Conservation (phyloP, 768 basidiomycete genomes). For the Boletus subparvulus region DNA sequence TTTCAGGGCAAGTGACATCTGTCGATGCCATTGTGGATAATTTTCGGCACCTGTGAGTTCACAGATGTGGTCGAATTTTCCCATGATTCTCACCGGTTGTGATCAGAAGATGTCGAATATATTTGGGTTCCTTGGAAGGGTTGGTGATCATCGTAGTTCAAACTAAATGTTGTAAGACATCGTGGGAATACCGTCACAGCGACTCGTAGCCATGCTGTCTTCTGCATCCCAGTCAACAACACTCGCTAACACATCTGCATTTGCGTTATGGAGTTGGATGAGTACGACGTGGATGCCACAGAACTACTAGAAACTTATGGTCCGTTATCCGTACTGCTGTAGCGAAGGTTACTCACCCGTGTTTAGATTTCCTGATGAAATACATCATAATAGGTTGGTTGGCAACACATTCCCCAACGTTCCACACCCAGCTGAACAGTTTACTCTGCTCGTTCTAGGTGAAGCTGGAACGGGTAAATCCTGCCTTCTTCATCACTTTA, state of each 20-base stretch:
- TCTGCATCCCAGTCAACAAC: neutral
- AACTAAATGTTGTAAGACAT: neutral
- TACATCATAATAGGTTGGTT: constrained; percentile 89
- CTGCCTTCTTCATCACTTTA: constrained; percentile 94
- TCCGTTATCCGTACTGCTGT: constrained; percentile 32
- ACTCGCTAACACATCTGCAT: neutral
- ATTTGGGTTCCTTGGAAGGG: constrained; percentile 92
- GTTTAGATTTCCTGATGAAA: constrained; percentile 95
- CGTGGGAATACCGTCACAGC: constrained; percentile 23
- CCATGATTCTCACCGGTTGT: too few relatives aligned
- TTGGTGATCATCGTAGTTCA: constrained; percentile 48
- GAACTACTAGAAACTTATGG: constrained; percentile 95
- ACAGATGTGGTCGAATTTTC: too few relatives aligned
- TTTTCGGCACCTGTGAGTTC: too few relatives aligned
- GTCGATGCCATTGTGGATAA: too few relatives aligned
- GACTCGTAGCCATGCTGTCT: neutral
- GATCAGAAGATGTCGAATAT: constrained; percentile 30
- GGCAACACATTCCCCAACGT: constrained; percentile 1
- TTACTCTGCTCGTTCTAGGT: constrained; percentile 46
- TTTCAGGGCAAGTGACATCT: neutral
- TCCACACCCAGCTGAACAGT: constrained; percentile 4
- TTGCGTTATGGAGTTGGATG: constrained; percentile 55
- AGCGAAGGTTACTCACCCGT: constrained; percentile 13
- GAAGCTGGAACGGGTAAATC: constrained; percentile 98
- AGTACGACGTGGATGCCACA: constrained; percentile 80